These are phyloP conservation scores for Globisporangium parvum DNA, from an alignment of 352 stramenopile genomes.

Conservation along the genomic window DNA sequence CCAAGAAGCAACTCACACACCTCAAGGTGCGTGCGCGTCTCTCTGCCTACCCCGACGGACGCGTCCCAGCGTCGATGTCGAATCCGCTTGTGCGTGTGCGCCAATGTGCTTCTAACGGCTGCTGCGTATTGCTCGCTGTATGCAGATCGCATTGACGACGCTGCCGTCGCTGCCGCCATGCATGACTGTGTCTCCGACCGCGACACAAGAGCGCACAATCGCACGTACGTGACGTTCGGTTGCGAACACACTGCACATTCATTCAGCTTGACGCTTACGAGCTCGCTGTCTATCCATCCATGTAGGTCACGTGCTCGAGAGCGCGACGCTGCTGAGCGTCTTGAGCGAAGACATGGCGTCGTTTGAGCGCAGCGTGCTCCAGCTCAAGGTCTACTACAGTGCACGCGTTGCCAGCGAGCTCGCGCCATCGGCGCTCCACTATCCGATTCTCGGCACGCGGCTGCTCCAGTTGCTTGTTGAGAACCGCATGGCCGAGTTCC, in stretches of 20 bases:
- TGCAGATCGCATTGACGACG: conserved; percentile 77
- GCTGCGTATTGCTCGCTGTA: background rate
- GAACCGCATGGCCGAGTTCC: conserved; percentile 91
- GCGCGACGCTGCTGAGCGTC: conserved; percentile 85
- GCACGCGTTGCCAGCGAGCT: conserved; percentile 27
- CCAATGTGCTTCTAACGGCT: background rate
- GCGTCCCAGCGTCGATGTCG: background rate
- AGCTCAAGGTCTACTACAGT: conserved; percentile 87
- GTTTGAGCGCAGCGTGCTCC: conserved; percentile 86
- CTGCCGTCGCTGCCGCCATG: conserved; percentile 82
- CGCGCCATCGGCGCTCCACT: conserved; percentile 68
- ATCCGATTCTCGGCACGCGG: conserved; percentile 84
- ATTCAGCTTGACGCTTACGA: background rate
- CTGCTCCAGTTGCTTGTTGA: conserved; percentile 89
- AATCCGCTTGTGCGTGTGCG: background rate
- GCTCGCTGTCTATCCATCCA: background rate
- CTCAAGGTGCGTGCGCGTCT: too few species aligned
- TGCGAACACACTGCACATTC: too few species aligned
- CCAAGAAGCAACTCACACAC: conserved; percentile 38
- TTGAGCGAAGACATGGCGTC: conserved; percentile 76
- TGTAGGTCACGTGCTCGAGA: conserved; percentile 82
- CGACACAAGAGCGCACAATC: conserved; percentile 60
- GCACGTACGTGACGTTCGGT: conserved; percentile 37
- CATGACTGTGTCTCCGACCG: conserved; percentile 35
- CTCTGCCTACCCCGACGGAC: background rate